Evolutionary conservation across 2,329 filamentous ascomycete genomes (phyloP).

Genomic region (Huntiella decipiens): DNA sequence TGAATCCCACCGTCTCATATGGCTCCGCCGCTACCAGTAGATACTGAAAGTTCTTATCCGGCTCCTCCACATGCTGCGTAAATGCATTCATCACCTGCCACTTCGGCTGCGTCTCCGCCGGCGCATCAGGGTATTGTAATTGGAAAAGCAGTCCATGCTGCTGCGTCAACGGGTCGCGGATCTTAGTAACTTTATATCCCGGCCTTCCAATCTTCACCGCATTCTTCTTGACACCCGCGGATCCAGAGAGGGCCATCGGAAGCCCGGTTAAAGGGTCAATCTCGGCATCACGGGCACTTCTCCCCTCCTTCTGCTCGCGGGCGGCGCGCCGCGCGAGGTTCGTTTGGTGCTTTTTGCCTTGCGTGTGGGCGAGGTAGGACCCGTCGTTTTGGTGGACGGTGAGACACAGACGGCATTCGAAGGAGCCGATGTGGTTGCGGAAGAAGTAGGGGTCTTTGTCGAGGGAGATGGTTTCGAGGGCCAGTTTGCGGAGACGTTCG

Average conservation of each 20-base stretch:
- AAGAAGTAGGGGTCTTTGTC: constrained; percentile 99
- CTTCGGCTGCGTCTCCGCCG: constrained; percentile 52
- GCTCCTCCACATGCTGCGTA: constrained; percentile 86
- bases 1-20: constrained; percentile 94
- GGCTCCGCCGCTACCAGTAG: constrained; percentile 88
- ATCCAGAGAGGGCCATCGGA: constrained; percentile 55
- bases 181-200: constrained; percentile 96
- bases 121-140: constrained; percentile 85
- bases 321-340: constrained; percentile 90
- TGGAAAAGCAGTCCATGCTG: constrained; percentile 92
- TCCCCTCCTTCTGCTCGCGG: constrained; percentile 83
- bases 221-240: constrained; percentile 46
- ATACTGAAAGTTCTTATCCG: constrained; percentile 89
- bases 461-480: constrained; percentile 94
- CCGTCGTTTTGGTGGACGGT: constrained; percentile 99
- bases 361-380: constrained; percentile 94
- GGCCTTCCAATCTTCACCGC: constrained; percentile 88
- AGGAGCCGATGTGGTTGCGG: constrained; percentile 96
- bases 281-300: constrained; percentile 33
- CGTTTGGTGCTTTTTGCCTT: constrained; percentile 96
- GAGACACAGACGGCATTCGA: constrained; percentile 90
- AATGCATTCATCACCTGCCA: constrained; percentile 97
- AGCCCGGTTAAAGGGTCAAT: constrained; percentile 49
- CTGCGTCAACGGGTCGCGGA: constrained; percentile 68
- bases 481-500: constrained; percentile 92